phyloP scores from a whole-genome alignment of 768 basidiomycete genomes.

The Glaciozyma antarctica region DNA sequence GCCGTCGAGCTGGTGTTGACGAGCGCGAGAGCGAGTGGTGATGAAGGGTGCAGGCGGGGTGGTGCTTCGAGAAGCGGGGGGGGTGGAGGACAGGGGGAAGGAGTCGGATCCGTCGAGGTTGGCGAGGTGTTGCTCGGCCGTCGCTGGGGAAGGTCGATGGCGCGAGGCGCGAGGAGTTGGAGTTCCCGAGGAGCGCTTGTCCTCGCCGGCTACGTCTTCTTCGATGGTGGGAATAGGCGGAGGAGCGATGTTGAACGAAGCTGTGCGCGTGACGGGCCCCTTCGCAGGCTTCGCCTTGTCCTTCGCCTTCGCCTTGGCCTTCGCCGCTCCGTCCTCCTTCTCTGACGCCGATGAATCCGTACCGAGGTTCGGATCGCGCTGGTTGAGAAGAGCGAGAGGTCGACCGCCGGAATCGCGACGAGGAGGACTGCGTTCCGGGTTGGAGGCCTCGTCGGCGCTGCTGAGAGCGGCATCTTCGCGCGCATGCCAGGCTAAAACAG shows the following conservation, averaged over 20 bases:
- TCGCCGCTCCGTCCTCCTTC: not conserved
- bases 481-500: not conserved
- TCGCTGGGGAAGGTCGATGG: not conserved
- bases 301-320: not conserved
- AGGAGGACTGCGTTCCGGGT: not conserved
- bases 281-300: not conserved
- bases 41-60: not conserved
- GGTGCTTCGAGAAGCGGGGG: not conserved
- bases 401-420: slow-evolving; percentile 3
- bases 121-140: not conserved
- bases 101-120: not conserved
- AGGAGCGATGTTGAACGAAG: not conserved
- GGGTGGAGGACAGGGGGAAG: slow-evolving; percentile 2
- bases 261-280: not conserved
- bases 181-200: slow-evolving; percentile 10
- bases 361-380: slow-evolving; percentile 7
- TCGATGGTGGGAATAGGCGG: slow-evolving; percentile 10
- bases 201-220: slow-evolving; percentile 11
- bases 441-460: slow-evolving; percentile 1
- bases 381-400: slow-evolving; percentile 13
- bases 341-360: not conserved
- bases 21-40: not conserved
- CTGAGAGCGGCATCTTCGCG: not conserved
- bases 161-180: slow-evolving; percentile 8
- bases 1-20: not conserved